A percentile compares a stretch with the other conserved stretches of the same genome.
These are phyloP conservation scores for Elsinoe fawcettii DNA, from an alignment of 2,329 filamentous ascomycete genomes.

Conservation along the genomic window DNA sequence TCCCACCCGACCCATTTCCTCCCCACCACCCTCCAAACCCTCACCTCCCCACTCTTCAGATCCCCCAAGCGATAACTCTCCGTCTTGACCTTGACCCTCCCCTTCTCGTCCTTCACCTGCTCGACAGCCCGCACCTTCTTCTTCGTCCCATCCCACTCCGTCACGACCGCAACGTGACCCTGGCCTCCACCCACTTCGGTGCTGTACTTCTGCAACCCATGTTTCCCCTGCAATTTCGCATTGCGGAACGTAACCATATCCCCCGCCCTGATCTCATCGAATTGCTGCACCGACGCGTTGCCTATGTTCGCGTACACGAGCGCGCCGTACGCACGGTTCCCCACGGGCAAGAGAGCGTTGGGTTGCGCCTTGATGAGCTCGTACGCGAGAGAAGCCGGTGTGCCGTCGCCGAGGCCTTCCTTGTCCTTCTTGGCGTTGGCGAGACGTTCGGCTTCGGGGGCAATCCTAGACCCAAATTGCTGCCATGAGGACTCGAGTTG, in stretches of 20 bases:
- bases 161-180: constrained; percentile 80
- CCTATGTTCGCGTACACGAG: constrained; percentile 91
- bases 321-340: constrained; percentile 83
- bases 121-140: constrained; percentile 96
- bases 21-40: constrained; percentile 94
- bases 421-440: constrained; percentile 67
- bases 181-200: constrained; percentile 61
- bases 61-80: constrained; percentile 95
- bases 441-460: constrained; percentile 57
- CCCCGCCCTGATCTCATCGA: constrained; percentile 86
- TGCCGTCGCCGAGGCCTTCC: constrained; percentile 67
- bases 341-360: constrained; percentile 72
- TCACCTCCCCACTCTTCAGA: constrained; percentile 84
- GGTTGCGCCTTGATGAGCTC: constrained; percentile 65
- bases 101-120: constrained; percentile 76
- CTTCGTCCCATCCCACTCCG: constrained; percentile 97
- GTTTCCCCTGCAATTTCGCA: constrained; percentile 88
- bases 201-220: constrained; percentile 87
- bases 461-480: constrained; percentile 70
- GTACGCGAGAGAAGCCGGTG: constrained; percentile 65
- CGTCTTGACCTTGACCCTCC: constrained; percentile 66
- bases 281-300: constrained; percentile 82
- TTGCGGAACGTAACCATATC: constrained; percentile 92
- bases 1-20: constrained; percentile 90
- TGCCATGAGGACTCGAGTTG: constrained; percentile 83